phyloP scores from a whole-genome alignment of 139 green algal species.

The Chlorella vulgaris region DNA sequence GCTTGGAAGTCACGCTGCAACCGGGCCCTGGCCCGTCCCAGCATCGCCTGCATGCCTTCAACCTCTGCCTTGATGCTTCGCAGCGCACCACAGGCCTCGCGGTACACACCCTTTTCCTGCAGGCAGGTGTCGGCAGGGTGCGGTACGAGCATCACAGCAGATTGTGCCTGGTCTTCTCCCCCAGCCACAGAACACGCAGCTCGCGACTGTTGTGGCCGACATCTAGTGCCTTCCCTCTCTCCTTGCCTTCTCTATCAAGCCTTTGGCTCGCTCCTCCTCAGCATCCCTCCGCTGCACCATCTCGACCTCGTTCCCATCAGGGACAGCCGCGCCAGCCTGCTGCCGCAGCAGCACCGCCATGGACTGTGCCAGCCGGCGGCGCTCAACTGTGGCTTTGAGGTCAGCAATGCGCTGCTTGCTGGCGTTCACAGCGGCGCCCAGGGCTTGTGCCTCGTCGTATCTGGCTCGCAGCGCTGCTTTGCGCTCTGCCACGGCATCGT shows the following conservation, averaged over 20 bases:
- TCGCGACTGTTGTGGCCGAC: too few relatives aligned
- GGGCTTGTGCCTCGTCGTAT: slow-evolving; percentile 78
- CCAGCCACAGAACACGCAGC: too few relatives aligned
- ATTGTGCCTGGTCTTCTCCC: too few relatives aligned
- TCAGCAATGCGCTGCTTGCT: slow-evolving; percentile 62
- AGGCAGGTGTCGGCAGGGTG: background rate
- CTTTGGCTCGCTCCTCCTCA: slow-evolving; percentile 60
- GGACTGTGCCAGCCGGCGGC: slow-evolving; percentile 65
- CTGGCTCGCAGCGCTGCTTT: slow-evolving; percentile 81
- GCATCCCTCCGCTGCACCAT: slow-evolving; percentile 47
- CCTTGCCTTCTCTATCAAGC: slow-evolving; percentile 34
- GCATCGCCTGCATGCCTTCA: slow-evolving; percentile 81
- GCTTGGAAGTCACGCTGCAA: slow-evolving; percentile 85
- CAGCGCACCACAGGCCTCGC: slow-evolving; percentile 73
- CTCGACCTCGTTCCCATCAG: background rate
- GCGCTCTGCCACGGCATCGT: slow-evolving; percentile 86
- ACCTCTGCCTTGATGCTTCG: slow-evolving; percentile 85
- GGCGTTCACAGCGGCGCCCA: slow-evolving; percentile 51
- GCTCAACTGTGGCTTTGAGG: slow-evolving; percentile 73
- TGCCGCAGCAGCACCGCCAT: slow-evolving; percentile 40
- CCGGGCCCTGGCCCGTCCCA: slow-evolving; percentile 71
- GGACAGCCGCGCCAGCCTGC: background rate
- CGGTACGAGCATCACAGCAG: too few relatives aligned
- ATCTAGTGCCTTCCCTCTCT: background rate
- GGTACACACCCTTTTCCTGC: slow-evolving; percentile 80